Conservation (phyloP, 768 basidiomycete genomes). For the Tephrocybe sp. region DNA sequence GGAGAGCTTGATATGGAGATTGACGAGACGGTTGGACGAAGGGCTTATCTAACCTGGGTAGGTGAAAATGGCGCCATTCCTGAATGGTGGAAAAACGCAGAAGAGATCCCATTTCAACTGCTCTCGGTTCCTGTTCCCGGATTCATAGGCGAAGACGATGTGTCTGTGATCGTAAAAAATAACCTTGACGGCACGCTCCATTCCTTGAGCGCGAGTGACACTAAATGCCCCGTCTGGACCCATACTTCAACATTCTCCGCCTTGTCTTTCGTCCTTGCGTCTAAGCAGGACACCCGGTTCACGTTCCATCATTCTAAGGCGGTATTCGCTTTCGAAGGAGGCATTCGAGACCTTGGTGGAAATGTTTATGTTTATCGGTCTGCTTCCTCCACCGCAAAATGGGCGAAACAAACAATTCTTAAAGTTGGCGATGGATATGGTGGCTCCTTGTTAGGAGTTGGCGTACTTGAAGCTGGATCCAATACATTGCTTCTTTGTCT, state of each 20-base stretch:
- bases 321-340: constrained; percentile 85
- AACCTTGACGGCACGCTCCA: constrained; percentile 73
- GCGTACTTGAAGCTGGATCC: constrained; percentile 38
- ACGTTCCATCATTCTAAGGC: constrained; percentile 66
- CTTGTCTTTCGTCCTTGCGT: constrained; percentile 89
- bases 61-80: constrained; percentile 45
- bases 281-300: constrained; percentile 87
- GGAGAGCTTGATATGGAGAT: constrained; percentile 94
- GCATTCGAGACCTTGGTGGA: constrained; percentile 60
- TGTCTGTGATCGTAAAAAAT: constrained; percentile 63
- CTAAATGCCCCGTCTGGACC: constrained; percentile 47
- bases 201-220: constrained; percentile 32
- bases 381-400: constrained; percentile 45
- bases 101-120: constrained; percentile 42
- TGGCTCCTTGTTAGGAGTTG: constrained; percentile 79
- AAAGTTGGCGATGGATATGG: constrained; percentile 64
- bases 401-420: constrained; percentile 82
- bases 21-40: constrained; percentile 69
- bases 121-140: constrained; percentile 77
- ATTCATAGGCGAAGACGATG: constrained; percentile 14
- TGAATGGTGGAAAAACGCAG: constrained; percentile 34
- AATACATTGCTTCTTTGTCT: constrained; percentile 58
- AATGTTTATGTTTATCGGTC: constrained; percentile 86
- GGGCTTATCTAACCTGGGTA: constrained; percentile 68
- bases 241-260: constrained; percentile 87